Evolutionary conservation across 2,329 filamentous ascomycete genomes (phyloP).

Genomic region (Alternaria rosae): DNA sequence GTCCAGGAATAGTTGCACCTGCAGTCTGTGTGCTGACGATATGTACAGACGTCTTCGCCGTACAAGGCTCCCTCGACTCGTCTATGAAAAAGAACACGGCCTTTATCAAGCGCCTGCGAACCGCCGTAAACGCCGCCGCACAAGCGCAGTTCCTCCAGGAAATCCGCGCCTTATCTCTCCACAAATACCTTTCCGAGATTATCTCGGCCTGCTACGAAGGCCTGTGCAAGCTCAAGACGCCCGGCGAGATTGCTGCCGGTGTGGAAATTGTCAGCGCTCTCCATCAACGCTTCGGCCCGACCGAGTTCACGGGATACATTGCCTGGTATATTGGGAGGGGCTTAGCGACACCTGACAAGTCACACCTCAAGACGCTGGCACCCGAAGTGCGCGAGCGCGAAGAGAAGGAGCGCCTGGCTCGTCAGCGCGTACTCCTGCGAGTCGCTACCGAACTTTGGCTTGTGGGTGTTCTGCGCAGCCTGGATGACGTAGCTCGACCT

Average conservation of each 20-base stretch:
- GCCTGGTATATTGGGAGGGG: constrained; percentile 93
- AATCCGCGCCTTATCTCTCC: constrained; percentile 86
- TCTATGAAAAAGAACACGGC: constrained; percentile 98
- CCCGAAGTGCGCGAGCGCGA: constrained; percentile 90
- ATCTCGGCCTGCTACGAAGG: constrained; percentile 96
- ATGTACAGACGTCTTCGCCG: constrained; percentile 74
- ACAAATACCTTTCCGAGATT: constrained; percentile 97
- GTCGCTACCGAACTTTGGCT: constrained; percentile 97
- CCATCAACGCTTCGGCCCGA: constrained; percentile 90
- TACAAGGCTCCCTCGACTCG: constrained; percentile 84
- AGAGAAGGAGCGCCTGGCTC: constrained; percentile 88
- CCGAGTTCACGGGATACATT: constrained; percentile 88
- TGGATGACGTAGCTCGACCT: constrained; percentile 72
- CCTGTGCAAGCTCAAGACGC: constrained; percentile 87
- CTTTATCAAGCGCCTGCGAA: constrained; percentile 95
- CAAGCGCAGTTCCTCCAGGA: constrained; percentile 87
- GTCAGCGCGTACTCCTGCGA: constrained; percentile 84
- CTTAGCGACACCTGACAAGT: constrained; percentile 88
- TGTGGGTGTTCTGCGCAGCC: constrained; percentile 82
- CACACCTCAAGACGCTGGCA: constrained; percentile 77
- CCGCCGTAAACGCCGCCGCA: constrained; percentile 81
- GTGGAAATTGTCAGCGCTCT: constrained; percentile 95
- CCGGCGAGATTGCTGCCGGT: constrained; percentile 88
- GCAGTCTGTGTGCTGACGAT: constrained; percentile 26
- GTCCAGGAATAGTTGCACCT: constrained; percentile 15